A percentile compares a stretch with the other conserved stretches of the same genome.
Conservation (phyloP, 2,329 filamentous ascomycete genomes). For the Elsinoe batatas region DNA sequence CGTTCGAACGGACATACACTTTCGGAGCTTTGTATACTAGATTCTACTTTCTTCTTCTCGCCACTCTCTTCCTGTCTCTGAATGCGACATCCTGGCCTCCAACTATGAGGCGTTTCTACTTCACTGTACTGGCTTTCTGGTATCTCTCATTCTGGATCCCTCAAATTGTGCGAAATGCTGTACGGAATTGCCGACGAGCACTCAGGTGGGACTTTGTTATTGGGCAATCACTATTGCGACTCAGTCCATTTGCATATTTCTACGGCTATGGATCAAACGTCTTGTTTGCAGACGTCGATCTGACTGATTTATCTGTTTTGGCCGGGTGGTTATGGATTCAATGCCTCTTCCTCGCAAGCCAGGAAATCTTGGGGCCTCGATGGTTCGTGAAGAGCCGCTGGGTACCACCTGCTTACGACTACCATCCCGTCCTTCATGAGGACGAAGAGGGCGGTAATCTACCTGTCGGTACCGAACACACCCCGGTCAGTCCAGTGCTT, state of each 20-base stretch:
- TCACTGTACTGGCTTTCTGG: slow-evolving; percentile 54
- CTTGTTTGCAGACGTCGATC: slow-evolving; percentile 63
- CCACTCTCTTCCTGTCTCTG: slow-evolving; percentile 48
- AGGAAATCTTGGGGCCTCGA: slow-evolving; percentile 79
- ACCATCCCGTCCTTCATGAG: slow-evolving; percentile 79
- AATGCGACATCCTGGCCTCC: slow-evolving; percentile 50
- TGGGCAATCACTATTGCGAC: slow-evolving; percentile 68
- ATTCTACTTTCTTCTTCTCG: slow-evolving; percentile 51
- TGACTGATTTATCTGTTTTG: slow-evolving; percentile 52
- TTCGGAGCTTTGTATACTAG: slow-evolving; percentile 51
- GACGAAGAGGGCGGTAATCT: slow-evolving; percentile 69
- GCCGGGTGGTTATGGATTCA: slow-evolving; percentile 81
- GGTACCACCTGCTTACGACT: slow-evolving; percentile 73
- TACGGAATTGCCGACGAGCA: slow-evolving; percentile 83
- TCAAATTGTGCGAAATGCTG: slow-evolving; percentile 81
- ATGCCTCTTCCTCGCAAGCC: slow-evolving; percentile 63
- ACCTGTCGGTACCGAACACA: slow-evolving; percentile 57
- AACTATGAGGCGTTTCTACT: slow-evolving; percentile 44
- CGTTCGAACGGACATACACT: slow-evolving; percentile 21
- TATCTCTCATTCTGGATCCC: slow-evolving; percentile 90
- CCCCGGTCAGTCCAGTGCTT: slow-evolving; percentile 19
- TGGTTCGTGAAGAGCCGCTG: slow-evolving; percentile 63
- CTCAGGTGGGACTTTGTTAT: slow-evolving; percentile 85
- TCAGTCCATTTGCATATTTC: slow-evolving; percentile 78
- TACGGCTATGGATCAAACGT: slow-evolving; percentile 71